Evolutionary conservation across 495 filamentous ascomycete species (phyloP), one percentile per base, ranked within the genome.

Genomic region (Xylaria palmicola): DNA sequence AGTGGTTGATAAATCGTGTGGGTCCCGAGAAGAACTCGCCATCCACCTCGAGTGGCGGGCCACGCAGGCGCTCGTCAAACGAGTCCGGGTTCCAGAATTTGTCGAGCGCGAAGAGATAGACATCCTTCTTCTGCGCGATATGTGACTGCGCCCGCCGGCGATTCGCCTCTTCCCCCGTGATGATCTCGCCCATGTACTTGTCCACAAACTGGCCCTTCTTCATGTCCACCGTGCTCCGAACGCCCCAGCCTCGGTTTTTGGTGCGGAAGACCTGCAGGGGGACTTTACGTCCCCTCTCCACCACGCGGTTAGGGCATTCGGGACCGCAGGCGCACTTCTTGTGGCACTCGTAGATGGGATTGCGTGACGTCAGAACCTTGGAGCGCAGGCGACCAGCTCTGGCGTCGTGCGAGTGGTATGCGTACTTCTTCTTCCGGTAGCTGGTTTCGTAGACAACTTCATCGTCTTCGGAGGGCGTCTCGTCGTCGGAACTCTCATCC

Each of bases 281-380:
- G 1, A 97, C 78, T 34, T 80, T 83, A 1, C 94, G 79, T 0
- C 94, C 94, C 29, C 83, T 79, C 65, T 93, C 88, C 0, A 97
- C 91, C 1, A 94, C 87, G 3, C 89, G 78, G 63, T 93, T 96
- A 34, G 87, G 89, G 63, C 94, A 98, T 32, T 77, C 56, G 0
- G 65, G 64, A 0, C 77, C 76, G 65, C 94, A 97, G 19, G 71
- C 75, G 70, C 93, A 98, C 17, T 75, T 79, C 0, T 74, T 66
- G 67, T 90, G 91, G 71, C 94, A 98, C 71, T 98, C 94, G 67
- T 88, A 91, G 44, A 97, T 93, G 12, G 85, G 80, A n/a, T 81
- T 64, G 4, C 81, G 76, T 36, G 77, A 80, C 20, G 81, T 60
- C 4, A 86, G 79, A 36, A 86, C 67, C 49, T 72, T 72, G 44